Evolutionary conservation across 169 alveolate species (phyloP), one percentile per base, ranked within the genome.

Genomic region (Babesia sp.): DNA sequence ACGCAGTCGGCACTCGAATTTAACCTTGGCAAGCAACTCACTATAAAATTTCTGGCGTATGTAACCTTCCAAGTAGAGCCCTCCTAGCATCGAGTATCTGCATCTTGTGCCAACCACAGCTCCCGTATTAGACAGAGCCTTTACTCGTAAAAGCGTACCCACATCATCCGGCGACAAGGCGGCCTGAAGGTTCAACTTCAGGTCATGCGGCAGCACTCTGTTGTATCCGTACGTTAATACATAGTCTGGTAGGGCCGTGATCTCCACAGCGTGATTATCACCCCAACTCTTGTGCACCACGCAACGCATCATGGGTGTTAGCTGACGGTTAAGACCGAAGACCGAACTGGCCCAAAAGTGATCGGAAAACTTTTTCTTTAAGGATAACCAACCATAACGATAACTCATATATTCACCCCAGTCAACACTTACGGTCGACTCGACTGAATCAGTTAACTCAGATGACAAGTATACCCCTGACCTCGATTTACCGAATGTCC

Each of bases 171-270:
- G 75, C 26, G 86, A 64, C 36, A 81, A 61, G 31, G 90, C 76
- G 7, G 84, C 66, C 84, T 80, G 83, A 41, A 88, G 63, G 84
- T 88, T 83, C 31, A 84, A 48, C 61, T 88, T 83, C 16, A 59
- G 71, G 50, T 87, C 83, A 22, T 51, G 71, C 36, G 58, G 69
- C 46, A 79, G 36, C 31, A 53, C 86, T 63, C 66, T 48, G 53
- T 66, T 42, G 56, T 79, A 79, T 41, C 71, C 68, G 36, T 79
- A 79, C 11, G 58, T 68, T 39, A 71, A 46, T 26, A 48, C 29
- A 18, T 36, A 34, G 24, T 69, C 78, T 24, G 73, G 73, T 5
- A 66, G 39, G 24, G 68, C 66, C 5, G 87, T 45, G 20, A 79
- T 67, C 46, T 79, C 83, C 14, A 79, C 34, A 3, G 78, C 73